Conservation (phyloP, 2,329 filamentous ascomycete species). For the Chrysoporthe austroafricana region DNA sequence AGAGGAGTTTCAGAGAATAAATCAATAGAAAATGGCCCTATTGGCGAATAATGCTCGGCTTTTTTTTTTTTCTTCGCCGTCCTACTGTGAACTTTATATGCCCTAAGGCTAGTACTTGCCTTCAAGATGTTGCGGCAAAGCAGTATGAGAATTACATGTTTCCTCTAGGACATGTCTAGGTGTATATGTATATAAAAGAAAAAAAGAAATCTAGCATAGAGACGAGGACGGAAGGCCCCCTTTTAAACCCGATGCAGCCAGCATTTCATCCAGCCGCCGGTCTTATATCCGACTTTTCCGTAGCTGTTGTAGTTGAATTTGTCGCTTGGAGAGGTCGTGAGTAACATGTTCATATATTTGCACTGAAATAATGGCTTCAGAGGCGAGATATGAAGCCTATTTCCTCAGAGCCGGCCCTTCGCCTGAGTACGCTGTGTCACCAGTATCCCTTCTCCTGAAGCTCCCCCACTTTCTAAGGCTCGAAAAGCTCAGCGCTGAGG, state of each 20-base stretch:
- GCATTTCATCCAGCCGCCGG: no score
- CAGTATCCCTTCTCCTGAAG: constrained; percentile 38
- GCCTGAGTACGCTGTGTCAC: constrained; percentile 18
- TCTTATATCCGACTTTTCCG: not conserved
- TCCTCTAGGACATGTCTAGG: no score
- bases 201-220: no score
- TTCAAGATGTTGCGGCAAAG: no score
- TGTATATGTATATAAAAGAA: no score
- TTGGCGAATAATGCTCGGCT: not conserved
- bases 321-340: not conserved
- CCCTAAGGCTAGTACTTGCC: not conserved
- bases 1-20: not conserved
- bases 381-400: not conserved
- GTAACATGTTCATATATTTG: not conserved
- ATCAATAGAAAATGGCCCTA: not conserved
- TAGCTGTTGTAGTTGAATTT: not conserved
- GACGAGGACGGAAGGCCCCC: no score
- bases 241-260: no score
- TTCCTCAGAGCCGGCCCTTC: not conserved
- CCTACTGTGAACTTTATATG: not conserved
- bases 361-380: no score
- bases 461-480: constrained; percentile 50
- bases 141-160: no score
- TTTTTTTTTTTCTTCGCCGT: not conserved
- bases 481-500: constrained; percentile 54